Conservation (phyloP, 352 stramenopile species). For the Pilasporangium apinafurcum region DNA sequence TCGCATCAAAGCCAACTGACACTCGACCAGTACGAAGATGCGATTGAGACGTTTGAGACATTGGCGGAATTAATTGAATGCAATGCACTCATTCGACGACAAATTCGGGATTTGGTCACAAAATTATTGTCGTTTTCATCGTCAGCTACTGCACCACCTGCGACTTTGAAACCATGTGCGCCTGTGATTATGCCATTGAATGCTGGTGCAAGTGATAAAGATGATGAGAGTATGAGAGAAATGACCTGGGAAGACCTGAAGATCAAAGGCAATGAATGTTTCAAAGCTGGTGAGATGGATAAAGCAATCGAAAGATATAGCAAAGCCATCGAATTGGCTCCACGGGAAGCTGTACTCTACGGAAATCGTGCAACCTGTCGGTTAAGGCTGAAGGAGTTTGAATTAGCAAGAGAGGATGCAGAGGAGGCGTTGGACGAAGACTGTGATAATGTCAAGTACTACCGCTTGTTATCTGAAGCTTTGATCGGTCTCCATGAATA, state of each 20-base stretch:
- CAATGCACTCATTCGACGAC: slow-evolving; percentile 12
- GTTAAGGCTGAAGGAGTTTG: slow-evolving; percentile 18
- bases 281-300: slow-evolving; percentile 21
- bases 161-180: slow-evolving; percentile 8
- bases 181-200: background rate
- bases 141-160: slow-evolving; percentile 20
- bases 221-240: slow-evolving; percentile 10
- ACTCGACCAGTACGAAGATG: slow-evolving; percentile 16
- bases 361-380: slow-evolving; percentile 28
- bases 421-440: slow-evolving; percentile 23
- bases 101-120: slow-evolving; percentile 20
- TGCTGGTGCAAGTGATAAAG: slow-evolving; percentile 1
- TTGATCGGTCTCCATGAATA: slow-evolving; percentile 27
- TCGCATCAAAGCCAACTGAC: slow-evolving; percentile 24
- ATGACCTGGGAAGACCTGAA: slow-evolving; percentile 30
- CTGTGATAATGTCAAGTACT: slow-evolving; percentile 24
- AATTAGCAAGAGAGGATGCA: slow-evolving; percentile 21
- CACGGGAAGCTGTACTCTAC: slow-evolving; percentile 20
- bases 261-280: slow-evolving; percentile 23
- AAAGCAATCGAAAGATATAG: slow-evolving; percentile 24
- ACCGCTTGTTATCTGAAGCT: slow-evolving; percentile 22
- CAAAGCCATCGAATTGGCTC: slow-evolving; percentile 13
- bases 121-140: slow-evolving; percentile 18
- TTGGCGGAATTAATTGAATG: slow-evolving; percentile 29
- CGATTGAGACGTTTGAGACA: slow-evolving; percentile 25